A percentile compares a stretch with the other conserved stretches of the same genome.
Conservation (phyloP, 805 yeast genomes). For the Candida schatavii region DNA sequence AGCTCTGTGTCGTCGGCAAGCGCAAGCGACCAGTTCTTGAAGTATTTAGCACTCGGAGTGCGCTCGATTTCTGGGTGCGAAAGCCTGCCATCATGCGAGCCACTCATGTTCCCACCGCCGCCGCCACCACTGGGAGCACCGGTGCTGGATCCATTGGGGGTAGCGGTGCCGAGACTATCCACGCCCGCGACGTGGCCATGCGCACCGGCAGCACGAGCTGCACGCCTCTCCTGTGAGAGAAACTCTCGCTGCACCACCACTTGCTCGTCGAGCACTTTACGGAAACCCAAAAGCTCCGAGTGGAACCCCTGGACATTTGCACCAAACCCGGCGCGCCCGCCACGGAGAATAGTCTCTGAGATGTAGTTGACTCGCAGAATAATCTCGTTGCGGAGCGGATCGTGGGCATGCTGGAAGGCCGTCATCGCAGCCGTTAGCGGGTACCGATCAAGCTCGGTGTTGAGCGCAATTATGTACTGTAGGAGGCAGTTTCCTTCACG, state of each 20-base stretch:
- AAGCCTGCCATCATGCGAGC: constrained; percentile 4
- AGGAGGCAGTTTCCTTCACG: constrained; percentile 36
- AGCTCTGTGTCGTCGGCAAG: constrained; percentile 13
- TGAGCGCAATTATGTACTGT: constrained; percentile 30
- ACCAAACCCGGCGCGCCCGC: constrained; percentile 23
- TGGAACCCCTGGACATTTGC: constrained; percentile 21
- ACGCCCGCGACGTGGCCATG: too few relatives aligned
- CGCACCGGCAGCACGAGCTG: not conserved
- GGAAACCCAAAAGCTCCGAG: constrained; percentile 16
- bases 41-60: constrained; percentile 13
- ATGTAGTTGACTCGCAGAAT: constrained; percentile 30
- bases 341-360: constrained; percentile 26
- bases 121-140: not conserved
- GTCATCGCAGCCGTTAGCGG: not conserved
- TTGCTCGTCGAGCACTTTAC: constrained; percentile 27
- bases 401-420: not conserved
- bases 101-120: not conserved
- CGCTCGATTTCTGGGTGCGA: constrained; percentile 9
- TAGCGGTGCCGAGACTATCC: not conserved
- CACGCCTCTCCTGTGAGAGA: constrained; percentile 5
- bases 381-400: constrained; percentile 24
- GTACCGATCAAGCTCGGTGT: constrained; percentile 22
- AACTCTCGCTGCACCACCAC: constrained; percentile 2
- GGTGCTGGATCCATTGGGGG: not conserved
- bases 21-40: constrained; percentile 11